phyloP scores from a whole-genome alignment of 164 flowering plant genomes.

The Vitis vinifera region DNA sequence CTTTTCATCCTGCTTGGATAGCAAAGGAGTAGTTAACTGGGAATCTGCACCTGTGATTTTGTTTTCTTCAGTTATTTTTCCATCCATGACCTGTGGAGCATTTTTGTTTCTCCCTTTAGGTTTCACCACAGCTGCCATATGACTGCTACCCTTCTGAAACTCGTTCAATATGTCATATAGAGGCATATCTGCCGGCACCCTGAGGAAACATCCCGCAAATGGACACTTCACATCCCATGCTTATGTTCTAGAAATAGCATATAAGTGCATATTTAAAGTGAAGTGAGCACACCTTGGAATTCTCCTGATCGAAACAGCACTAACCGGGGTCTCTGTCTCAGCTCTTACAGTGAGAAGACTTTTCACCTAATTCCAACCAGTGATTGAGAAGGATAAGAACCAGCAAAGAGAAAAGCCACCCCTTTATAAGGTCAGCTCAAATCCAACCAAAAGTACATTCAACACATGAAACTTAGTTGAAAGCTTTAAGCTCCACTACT shows the following conservation, averaged over 20 bases:
- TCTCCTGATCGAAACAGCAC: conserved; percentile 96
- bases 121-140: conserved; percentile 99
- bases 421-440: conserved; percentile 1
- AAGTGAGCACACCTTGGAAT: conserved; percentile 71
- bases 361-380: conserved; percentile 63
- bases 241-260: neutral
- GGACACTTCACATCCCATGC: neutral
- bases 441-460: neutral
- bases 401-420: neutral
- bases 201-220: conserved; percentile 25
- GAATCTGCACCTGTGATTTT: conserved; percentile 22
- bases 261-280: neutral
- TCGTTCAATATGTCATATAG: conserved; percentile 93
- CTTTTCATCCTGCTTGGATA: conserved; percentile 40
- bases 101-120: conserved; percentile 47
- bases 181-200: conserved; percentile 99
- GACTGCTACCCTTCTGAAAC: conserved; percentile 98
- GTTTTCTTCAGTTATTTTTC: conserved; percentile 40
- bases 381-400: neutral
- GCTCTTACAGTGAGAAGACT: conserved; percentile 95
- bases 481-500: conserved; percentile 15
- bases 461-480: neutral
- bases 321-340: conserved; percentile 97
- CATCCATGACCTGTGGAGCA: conserved; percentile 33
- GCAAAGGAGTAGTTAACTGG: conserved; percentile 60